Base-by-base conservation (phyloP, 2,329 filamentous ascomycete species). In the Aureobasidium lini region DNA sequence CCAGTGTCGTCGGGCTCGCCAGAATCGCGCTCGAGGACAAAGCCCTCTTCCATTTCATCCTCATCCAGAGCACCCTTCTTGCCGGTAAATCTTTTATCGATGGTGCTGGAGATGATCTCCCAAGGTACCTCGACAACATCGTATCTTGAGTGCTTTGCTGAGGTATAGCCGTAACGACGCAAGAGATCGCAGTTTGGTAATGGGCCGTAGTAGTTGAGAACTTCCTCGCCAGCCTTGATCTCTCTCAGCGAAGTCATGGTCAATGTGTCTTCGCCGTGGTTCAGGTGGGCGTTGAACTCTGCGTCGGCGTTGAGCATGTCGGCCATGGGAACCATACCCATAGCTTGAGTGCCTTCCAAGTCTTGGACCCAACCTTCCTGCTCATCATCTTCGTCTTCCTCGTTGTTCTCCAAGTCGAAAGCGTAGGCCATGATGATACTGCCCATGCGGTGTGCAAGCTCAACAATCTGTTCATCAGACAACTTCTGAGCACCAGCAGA, bases 371-470 rank as follows among this genome's bases (percentile, higher is more conserved):
- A 71, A 60, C 73, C 76, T 16, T 77, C 77, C 49, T 81, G 80
- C 2, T 84, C 81, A 1, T 84, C 82, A 0, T 83, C 78, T 4
- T 84, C 78, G 23, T 84, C 80, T 0, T 72, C 67, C n/a, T 66
- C 65, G 3, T 69, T 66, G 37, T 78, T 78, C 64, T 85, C 83
- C 6, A 95, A 81, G 65, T 96, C 91, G 69, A 96, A 96, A 0
- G 90, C 90, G 69, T 95, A 96, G 0, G 90, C 87, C 90, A 96
- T 95, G 65, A 96, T 93, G 15, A 88, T 84, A 62, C 87, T 92
- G 1, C 89, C 91, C 86, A 95, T 92, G 8, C 84, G 81, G 70
- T 95, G 90, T 56, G 88, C 87, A 16, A 84, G 71, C 15, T 73
- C 67, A 3, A 86, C 67, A 11, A 86, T 72, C 28, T 78, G 72